Evolutionary conservation across 305 asterid genomes (phyloP).

Genomic region (Solanum hybrid): DNA sequence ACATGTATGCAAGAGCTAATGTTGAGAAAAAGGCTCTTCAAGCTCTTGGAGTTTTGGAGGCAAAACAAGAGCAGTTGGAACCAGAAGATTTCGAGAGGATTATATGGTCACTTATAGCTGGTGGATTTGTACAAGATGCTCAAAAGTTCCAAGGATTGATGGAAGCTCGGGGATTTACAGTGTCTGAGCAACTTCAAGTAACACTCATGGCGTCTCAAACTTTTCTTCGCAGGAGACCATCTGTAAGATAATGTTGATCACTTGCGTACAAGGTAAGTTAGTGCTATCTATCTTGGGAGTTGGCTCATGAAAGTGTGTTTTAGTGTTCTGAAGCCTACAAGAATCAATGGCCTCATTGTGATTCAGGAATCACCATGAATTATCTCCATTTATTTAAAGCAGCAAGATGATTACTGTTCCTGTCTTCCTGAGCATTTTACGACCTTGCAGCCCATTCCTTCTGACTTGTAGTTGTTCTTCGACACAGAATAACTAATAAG

Average conservation of each 20-base stretch:
- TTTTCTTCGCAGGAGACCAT: slow-evolving; percentile 8
- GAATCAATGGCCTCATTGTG: background rate
- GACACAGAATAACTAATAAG: background rate
- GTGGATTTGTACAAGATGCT: slow-evolving; percentile 65
- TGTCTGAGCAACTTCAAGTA: slow-evolving; percentile 12
- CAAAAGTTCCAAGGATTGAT: slow-evolving; percentile 36
- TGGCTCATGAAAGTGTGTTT: background rate
- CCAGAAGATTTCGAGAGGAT: slow-evolving; percentile 47
- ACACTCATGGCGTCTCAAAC: slow-evolving; percentile 9
- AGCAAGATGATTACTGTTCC: background rate
- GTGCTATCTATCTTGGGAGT: background rate
- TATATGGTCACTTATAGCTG: slow-evolving; percentile 34
- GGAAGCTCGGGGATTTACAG: slow-evolving; percentile 45
- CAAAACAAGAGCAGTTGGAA: slow-evolving; percentile 55
- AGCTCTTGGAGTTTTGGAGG: slow-evolving; percentile 70
- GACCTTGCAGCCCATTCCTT: background rate
- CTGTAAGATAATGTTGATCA: slow-evolving; percentile 1
- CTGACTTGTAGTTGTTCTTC: background rate
- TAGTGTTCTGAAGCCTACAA: background rate
- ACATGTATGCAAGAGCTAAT: slow-evolving; percentile 53
- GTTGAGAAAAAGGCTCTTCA: slow-evolving; percentile 70
- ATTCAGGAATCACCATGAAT: background rate
- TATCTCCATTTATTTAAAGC: background rate
- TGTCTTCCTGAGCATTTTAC: background rate
- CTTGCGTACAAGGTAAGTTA: background rate